phyloP scores from a whole-genome alignment of 169 alveolate genomes.

The Perkinsus olseni region DNA sequence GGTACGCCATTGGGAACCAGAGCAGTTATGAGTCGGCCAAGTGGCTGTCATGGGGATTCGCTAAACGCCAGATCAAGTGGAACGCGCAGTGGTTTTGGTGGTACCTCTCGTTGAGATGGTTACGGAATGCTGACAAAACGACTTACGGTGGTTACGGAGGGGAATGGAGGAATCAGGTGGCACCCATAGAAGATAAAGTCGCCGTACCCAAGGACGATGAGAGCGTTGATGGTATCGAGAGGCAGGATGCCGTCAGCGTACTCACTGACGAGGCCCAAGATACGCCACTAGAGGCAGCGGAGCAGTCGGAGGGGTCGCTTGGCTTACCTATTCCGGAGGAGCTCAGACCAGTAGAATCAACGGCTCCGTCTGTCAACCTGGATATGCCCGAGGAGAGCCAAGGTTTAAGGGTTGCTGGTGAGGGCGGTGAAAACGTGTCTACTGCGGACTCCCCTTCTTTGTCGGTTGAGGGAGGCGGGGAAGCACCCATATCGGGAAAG shows the following conservation, averaged over 20 bases:
- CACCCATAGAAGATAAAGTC: not conserved
- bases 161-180: not conserved
- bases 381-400: not conserved
- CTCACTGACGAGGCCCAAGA: not conserved
- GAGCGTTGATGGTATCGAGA: not conserved
- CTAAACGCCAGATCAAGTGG: not conserved
- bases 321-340: too few species aligned
- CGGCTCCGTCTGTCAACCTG: too few species aligned
- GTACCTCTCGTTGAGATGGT: not conserved
- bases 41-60: not conserved
- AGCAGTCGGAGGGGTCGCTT: not conserved
- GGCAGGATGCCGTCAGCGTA: not conserved
- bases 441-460: not conserved
- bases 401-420: too few species aligned
- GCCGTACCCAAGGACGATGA: not conserved
- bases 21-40: not conserved
- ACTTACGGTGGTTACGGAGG: not conserved
- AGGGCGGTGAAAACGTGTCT: not conserved
- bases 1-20: not conserved
- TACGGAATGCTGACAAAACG: not conserved
- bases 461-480: not conserved
- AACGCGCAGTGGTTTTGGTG: not conserved
- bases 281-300: not conserved
- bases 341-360: too few species aligned
- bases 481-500: not conserved